Conservation (phyloP, 1,139 yeast genomes). For the Nadsonia commutata region DNA sequence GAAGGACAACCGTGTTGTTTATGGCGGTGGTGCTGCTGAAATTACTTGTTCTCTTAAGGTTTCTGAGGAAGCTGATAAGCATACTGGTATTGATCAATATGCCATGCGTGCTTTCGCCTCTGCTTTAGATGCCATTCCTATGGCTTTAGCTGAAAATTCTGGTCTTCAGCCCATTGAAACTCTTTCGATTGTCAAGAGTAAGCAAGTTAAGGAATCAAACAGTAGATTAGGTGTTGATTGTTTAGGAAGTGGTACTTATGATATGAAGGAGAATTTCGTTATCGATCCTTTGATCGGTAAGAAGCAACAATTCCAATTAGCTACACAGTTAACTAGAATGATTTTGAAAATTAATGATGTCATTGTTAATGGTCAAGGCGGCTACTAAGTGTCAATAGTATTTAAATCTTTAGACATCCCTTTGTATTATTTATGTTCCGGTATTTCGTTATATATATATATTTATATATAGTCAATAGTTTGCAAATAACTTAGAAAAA, state of each 20-base stretch:
- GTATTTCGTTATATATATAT: not conserved
- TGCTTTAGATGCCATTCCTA: conserved; percentile 85
- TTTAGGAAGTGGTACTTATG: conserved; percentile 60
- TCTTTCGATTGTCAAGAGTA: conserved; percentile 66
- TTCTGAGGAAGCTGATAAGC: conserved; percentile 80
- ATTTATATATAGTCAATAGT: no score
- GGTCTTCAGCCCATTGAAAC: conserved; percentile 92
- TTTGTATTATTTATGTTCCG: not conserved
- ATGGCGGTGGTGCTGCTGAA: conserved; percentile 99
- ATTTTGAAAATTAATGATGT: conserved; percentile 92
- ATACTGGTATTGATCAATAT: conserved; percentile 91
- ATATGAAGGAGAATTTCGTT: conserved; percentile 88
- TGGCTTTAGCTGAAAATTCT: conserved; percentile 92
- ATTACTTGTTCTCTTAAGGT: conserved; percentile 86
- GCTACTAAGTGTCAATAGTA: not conserved
- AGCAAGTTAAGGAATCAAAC: conserved; percentile 61
- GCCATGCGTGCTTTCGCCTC: conserved; percentile 91
- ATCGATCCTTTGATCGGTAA: conserved; percentile 96
- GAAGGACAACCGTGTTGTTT: conserved; percentile 82
- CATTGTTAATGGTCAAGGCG: conserved; percentile 55
- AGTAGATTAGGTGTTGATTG: conserved; percentile 86
- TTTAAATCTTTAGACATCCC: not conserved
- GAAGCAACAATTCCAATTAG: conserved; percentile 86
- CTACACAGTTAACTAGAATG: conserved; percentile 96
- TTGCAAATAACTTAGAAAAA: not conserved